phyloP scores from a whole-genome alignment of 306 rosid genomes.

The Vicia sativa region DNA sequence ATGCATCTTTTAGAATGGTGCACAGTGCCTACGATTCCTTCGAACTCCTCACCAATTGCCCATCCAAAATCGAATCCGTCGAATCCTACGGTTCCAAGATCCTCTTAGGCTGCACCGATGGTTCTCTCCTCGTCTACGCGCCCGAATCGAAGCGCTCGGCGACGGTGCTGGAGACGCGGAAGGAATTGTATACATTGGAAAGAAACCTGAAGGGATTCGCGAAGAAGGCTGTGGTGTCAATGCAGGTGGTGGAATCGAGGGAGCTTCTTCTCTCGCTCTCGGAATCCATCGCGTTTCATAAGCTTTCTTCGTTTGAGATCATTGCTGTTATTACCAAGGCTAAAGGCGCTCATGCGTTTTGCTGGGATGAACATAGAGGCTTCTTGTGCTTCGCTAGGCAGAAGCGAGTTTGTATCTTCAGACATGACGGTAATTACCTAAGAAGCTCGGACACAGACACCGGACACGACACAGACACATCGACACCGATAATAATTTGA shows the following conservation, averaged over 20 bases:
- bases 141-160: constrained; percentile 28
- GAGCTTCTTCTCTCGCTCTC: constrained; percentile 84
- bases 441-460: too few relatives aligned
- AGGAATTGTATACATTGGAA: constrained; percentile 52
- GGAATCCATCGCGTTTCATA: constrained; percentile 87
- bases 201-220: constrained; percentile 64
- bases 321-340: constrained; percentile 92
- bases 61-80: constrained; percentile 77
- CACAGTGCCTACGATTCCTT: constrained; percentile 93
- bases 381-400: constrained; percentile 90
- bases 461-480: too few relatives aligned
- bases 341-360: constrained; percentile 80
- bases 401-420: constrained; percentile 81
- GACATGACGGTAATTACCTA: constrained; percentile 93
- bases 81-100: constrained; percentile 77
- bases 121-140: constrained; percentile 82
- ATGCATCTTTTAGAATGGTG: constrained; percentile 51
- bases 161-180: constrained; percentile 27
- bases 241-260: constrained; percentile 75
- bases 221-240: constrained; percentile 62
- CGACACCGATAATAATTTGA: too few relatives aligned
- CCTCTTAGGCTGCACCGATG: constrained; percentile 87
- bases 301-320: constrained; percentile 76
- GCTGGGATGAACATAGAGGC: constrained; percentile 89
- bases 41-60: constrained; percentile 58